Conservation (phyloP, 75 land plant genomes). For the Selaginella tamariscina region DNA sequence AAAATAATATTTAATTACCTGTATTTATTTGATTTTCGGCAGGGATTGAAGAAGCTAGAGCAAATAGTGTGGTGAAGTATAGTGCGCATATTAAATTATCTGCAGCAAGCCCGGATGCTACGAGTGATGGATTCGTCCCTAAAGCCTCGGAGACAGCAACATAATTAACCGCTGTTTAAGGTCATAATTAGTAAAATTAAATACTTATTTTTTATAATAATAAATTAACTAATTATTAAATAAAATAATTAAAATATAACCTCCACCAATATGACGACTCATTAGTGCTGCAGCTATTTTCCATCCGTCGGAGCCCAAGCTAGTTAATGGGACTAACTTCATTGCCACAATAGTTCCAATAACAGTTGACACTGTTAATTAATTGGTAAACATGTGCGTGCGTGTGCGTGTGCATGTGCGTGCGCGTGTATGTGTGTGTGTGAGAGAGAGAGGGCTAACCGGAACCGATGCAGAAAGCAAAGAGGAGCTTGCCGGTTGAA, state of each 20-base stretch:
- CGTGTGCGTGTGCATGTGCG: too few species aligned
- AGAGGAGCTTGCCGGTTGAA: neutral
- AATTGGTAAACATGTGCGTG: neutral
- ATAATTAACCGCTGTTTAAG: slow-evolving; percentile 30
- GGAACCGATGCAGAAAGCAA: slow-evolving; percentile 61
- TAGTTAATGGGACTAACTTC: slow-evolving; percentile 69
- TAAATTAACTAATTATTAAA: too few species aligned
- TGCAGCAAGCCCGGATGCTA: slow-evolving; percentile 11
- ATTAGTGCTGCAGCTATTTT: slow-evolving; percentile 95
- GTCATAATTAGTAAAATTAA: too few species aligned
- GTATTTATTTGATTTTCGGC: slow-evolving; percentile 15
- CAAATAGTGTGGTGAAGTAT: slow-evolving; percentile 4
- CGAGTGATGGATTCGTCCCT: neutral
- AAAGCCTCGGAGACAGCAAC: slow-evolving; percentile 8
- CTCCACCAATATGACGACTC: slow-evolving; percentile 99
- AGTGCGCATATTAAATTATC: neutral
- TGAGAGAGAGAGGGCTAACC: slow-evolving; percentile 28
- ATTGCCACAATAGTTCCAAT: slow-evolving; percentile 69
- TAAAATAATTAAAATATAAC: too few species aligned
- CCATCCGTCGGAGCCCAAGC: slow-evolving; percentile 87
- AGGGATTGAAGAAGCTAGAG: slow-evolving; percentile 3
- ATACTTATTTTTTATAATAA: too few species aligned
- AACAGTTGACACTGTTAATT: slow-evolving; percentile 66
- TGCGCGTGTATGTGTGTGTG: too few species aligned
- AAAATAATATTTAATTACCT: neutral